A percentile compares a stretch with the other conserved stretches of the same genome.
These are phyloP conservation scores for Monilinia vaccinii-corymbosi DNA, from an alignment of 2,329 filamentous ascomycete species.

Conservation along the genomic window DNA sequence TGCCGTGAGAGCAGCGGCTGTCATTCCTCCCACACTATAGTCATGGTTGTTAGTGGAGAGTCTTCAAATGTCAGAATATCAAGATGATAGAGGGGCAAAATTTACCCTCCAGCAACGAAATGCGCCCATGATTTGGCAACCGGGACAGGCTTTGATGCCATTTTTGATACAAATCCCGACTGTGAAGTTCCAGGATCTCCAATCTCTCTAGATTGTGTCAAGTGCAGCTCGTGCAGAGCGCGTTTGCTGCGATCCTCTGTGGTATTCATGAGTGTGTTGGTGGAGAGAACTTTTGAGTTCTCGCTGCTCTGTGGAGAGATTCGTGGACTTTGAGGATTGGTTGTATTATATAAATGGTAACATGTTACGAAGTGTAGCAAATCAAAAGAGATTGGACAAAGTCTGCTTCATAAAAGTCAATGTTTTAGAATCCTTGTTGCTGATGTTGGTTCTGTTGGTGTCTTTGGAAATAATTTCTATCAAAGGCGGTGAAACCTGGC, in stretches of 20 bases:
- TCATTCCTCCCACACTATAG: slow-evolving; percentile 75
- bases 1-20: slow-evolving; percentile 82
- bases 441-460: not conserved
- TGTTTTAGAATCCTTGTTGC: not conserved
- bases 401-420: not conserved
- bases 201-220: slow-evolving; percentile 45
- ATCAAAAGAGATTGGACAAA: not conserved
- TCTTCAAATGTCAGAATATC: not conserved
- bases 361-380: not conserved
- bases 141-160: slow-evolving; percentile 33
- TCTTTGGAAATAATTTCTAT: slow-evolving; percentile 5
- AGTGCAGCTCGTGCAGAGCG: slow-evolving; percentile 12
- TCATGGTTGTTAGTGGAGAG: slow-evolving; percentile 11
- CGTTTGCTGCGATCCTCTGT: slow-evolving; percentile 14
- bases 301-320: not conserved
- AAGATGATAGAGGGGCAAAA: slow-evolving; percentile 16
- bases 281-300: slow-evolving; percentile 4
- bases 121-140: slow-evolving; percentile 81
- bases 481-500: not conserved
- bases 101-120: slow-evolving; percentile 82
- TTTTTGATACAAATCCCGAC: slow-evolving; percentile 32
- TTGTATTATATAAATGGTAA: slow-evolving; percentile 3
- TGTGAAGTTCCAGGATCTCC: slow-evolving; percentile 43
- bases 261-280: slow-evolving; percentile 26
- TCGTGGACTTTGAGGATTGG: not conserved